phyloP scores from a whole-genome alignment of 768 basidiomycete species.

The Roridomyces roridus region DNA sequence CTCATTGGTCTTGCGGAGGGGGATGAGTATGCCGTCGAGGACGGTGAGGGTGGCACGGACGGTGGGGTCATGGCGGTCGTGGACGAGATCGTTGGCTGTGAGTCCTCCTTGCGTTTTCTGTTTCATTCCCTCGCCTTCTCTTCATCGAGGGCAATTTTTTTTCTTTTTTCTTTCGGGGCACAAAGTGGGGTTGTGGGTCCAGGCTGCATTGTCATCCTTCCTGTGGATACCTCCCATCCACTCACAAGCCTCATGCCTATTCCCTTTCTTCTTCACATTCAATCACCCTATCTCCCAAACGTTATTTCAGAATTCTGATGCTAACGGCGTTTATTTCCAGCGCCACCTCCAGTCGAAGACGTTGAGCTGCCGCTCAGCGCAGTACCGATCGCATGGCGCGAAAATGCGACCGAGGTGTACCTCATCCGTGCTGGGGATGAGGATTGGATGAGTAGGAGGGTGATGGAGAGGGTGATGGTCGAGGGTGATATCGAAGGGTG shows the following conservation, averaged over 20 bases:
- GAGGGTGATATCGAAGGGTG: not conserved
- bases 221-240: no score
- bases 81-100: slow-evolving; percentile 25
- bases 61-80: slow-evolving; percentile 12
- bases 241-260: no score
- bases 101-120: slow-evolving; percentile 4
- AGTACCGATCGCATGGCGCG: slow-evolving; percentile 20
- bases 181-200: not conserved
- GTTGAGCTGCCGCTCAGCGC: slow-evolving; percentile 11
- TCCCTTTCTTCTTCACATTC: no score
- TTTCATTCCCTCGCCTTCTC: not conserved
- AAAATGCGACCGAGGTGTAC: slow-evolving; percentile 8
- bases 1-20: slow-evolving; percentile 18
- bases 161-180: not conserved
- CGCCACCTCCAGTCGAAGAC: not conserved
- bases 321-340: not conserved
- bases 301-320: not conserved
- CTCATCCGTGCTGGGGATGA: slow-evolving; percentile 25
- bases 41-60: not conserved
- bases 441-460: slow-evolving; percentile 21
- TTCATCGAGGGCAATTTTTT: not conserved
- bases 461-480: slow-evolving; percentile 1
- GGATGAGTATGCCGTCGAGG: slow-evolving; percentile 1
- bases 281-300: no score
- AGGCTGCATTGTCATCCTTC: no score